phyloP scores from a whole-genome alignment of 148 eudicot species.

The Rheum nobile region DNA sequence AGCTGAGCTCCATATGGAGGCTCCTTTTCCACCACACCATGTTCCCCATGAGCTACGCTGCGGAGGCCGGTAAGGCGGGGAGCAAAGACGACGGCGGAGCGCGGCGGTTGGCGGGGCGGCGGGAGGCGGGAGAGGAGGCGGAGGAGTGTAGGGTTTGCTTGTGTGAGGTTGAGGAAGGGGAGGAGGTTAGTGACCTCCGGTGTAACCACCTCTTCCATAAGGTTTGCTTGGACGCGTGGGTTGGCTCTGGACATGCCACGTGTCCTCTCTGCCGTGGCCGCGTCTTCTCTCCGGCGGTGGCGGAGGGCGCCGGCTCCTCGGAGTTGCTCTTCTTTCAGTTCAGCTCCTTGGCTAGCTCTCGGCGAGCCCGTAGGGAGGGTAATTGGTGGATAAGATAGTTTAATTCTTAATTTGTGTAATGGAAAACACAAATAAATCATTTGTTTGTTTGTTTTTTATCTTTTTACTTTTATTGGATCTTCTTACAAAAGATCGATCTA shows the following conservation, averaged over 20 bases:
- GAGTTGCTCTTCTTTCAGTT: not conserved
- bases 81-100: not conserved
- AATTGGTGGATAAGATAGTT: not conserved
- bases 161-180: slow-evolving; percentile 4
- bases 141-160: slow-evolving; percentile 5
- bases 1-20: not conserved
- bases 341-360: not conserved
- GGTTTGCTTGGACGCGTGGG: not conserved
- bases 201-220: not conserved
- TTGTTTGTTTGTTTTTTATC: not conserved
- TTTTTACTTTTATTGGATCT: not conserved
- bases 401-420: not conserved
- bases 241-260: not conserved
- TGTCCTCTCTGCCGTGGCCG: slow-evolving; percentile 1
- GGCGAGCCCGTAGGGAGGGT: not conserved
- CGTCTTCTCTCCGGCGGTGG: not conserved
- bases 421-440: not conserved
- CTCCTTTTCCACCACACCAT: not conserved
- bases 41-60: not conserved
- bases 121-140: not conserved
- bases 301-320: not conserved
- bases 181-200: not conserved
- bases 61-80: not conserved
- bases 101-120: not conserved
- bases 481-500: not conserved